Evolutionary conservation across 257 asterid species (phyloP).

Genomic region (Coffea eugenioides): DNA sequence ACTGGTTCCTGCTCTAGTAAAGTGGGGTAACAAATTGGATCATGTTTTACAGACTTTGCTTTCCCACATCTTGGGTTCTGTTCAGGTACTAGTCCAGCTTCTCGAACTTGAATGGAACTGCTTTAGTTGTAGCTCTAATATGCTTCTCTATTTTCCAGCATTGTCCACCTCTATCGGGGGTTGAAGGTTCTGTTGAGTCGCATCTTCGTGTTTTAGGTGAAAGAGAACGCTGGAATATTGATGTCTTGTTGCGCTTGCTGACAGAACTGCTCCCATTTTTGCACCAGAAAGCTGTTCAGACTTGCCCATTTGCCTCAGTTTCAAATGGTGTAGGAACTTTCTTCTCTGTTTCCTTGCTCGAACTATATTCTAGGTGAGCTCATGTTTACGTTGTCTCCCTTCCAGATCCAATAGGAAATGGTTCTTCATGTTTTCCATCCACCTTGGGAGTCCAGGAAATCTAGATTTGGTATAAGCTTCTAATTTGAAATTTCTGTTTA

Average conservation of each 20-base stretch:
- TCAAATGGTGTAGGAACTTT: slow-evolving; percentile 50
- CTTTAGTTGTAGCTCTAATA: slow-evolving; percentile 27
- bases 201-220: slow-evolving; percentile 94
- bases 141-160: slow-evolving; percentile 53
- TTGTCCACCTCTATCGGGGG: slow-evolving; percentile 96
- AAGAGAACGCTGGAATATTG: slow-evolving; percentile 95
- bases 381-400: slow-evolving; percentile 6
- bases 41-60: slow-evolving; percentile 66
- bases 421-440: slow-evolving; percentile 2
- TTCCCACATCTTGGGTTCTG: slow-evolving; percentile 75
- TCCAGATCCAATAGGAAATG: slow-evolving; percentile 3
- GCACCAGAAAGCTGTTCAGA: slow-evolving; percentile 65
- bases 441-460: slow-evolving; percentile 2
- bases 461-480: slow-evolving; percentile 1
- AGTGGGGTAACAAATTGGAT: slow-evolving; percentile 93
- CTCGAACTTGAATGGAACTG: slow-evolving; percentile 2
- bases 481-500: slow-evolving; percentile 35
- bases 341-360: slow-evolving; percentile 60
- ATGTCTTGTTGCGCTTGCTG: slow-evolving; percentile 82
- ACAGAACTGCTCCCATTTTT: slow-evolving; percentile 68
- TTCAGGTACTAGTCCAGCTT: slow-evolving; percentile 50
- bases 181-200: slow-evolving; percentile 94
- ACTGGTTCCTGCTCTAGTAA: slow-evolving; percentile 81
- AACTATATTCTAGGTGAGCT: slow-evolving; percentile 68
- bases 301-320: slow-evolving; percentile 69